A percentile compares a stretch with the other conserved stretches of the same genome.
Conservation (phyloP, 768 basidiomycete species). For the Trametes sanguinea region DNA sequence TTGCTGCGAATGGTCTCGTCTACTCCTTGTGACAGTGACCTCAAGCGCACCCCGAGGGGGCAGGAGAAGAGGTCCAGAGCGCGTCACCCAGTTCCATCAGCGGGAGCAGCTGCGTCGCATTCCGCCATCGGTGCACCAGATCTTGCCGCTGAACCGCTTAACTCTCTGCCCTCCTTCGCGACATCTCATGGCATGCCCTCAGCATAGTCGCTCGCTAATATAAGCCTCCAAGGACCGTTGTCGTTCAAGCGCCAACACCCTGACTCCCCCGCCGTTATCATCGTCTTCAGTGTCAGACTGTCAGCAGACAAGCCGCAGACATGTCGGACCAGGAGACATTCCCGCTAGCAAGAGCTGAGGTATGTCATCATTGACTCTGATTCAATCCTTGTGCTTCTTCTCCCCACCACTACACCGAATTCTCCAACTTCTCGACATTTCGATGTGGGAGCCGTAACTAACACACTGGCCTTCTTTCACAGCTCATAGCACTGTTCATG, state of each 20-base stretch:
- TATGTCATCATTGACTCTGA: neutral
- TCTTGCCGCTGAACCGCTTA: conserved; percentile 1
- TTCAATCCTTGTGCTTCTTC: neutral
- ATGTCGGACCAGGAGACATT: conserved; percentile 15
- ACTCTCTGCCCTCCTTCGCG: neutral
- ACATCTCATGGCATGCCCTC: neutral
- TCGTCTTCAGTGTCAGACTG: neutral
- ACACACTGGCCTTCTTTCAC: neutral
- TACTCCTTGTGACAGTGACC: too few relatives aligned
- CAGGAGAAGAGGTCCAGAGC: too few relatives aligned
- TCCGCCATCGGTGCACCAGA: conserved; percentile 4
- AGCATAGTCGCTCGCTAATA: neutral
- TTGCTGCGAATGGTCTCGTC: too few relatives aligned
- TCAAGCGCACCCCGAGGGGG: too few relatives aligned
- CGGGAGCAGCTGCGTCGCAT: neutral
- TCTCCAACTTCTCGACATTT: neutral
- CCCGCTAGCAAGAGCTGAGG: conserved; percentile 16
- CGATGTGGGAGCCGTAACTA: neutral
- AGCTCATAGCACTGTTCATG: conserved; percentile 23
- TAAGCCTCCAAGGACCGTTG: neutral
- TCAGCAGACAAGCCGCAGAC: conserved; percentile 5
- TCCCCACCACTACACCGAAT: neutral
- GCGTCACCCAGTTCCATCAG: neutral
- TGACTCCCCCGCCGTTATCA: neutral
- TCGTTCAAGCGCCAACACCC: conserved; percentile 3